Base-by-base conservation (phyloP, 768 basidiomycete genomes). In the Boletus subcaerulescens region DNA sequence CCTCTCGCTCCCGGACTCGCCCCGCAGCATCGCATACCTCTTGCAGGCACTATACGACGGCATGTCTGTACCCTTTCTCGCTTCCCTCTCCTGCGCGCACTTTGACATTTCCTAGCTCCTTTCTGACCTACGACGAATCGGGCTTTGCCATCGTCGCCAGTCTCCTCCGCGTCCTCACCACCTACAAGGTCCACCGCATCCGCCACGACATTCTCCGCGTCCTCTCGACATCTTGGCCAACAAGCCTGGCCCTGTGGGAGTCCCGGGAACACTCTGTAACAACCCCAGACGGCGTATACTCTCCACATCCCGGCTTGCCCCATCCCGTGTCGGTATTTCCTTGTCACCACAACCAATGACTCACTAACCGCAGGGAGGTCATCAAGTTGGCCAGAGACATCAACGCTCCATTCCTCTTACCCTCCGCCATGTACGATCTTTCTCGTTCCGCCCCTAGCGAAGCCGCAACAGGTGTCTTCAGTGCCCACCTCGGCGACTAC, bases 351-450 rank as follows among this genome's bases (percentile, higher is more conserved):
- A 9, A 40, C 41, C 44, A 22, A 4, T 48, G 24, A 41, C 45
- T 61, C 45, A 56, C 57, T 17, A 26, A 38, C 36, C 45, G 31
- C 61, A 89, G 87, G 59, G 70, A 82, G 33, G 73, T 89, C 52
- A 87, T 91, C 61, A 84, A 84, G 45, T 71, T 90, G 5, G 87
- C 86, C 20, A 77, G 82, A 53, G 78, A 80, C 52, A 77, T 79
- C 26, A 70, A 80, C 40, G 76, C 82, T 0, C 73, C 73, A 0
- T 79, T 83, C 59, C 79, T 91, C 33, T 74, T 90, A 4, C 87
- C 88, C 5, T 79, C 89, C 29, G 88, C 88, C 6, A 88, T 89
- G 71, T 91, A 91, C 68, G 89, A 91, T 67, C 79, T 91, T 40
- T 89, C 85, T 20, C 85, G 89, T 39, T 81, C 73, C 60, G 71